Base-by-base conservation (phyloP, 345 rosid genomes). In the Acer yangbiense region DNA sequence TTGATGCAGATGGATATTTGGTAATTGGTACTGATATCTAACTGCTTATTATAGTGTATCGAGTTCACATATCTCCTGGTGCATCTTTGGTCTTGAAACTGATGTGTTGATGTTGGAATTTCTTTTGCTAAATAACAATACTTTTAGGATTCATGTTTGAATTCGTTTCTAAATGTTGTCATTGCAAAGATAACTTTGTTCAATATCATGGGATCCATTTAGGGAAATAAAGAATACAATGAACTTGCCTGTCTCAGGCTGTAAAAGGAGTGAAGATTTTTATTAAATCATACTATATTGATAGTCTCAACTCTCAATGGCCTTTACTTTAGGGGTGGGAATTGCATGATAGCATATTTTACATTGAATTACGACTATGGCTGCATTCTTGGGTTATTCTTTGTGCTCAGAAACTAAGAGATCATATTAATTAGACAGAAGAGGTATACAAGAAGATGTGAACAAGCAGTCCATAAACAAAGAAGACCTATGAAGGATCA, bases 241-340 rank as follows among this genome's bases (percentile, higher is more conserved):
- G 10, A 43, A 52, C 23, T 50, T 52, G 12, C 32, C 35, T 60
- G 32, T 55, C 32, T 39, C 64, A n/a, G 9, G 18, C 12, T 55
- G 23, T n/a, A 14, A 70, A 50, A 48, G 60, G 44, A 25, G 21
- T 14, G 13, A 29, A 27, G 23, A 29, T 9, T 17, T 60, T 18
- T 57, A 43, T 44, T 72, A 17, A n/a, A 32, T 17, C 43, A 39
- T 57, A 18, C 27, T 72, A 11, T 17, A 23, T 20, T 17, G 14
- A 52, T 71, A 10, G 27, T 71, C 61, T 20, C 63, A 71, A n/a
- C 20, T 71, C 61, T 20, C 63, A 71, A n/a, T 39, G 48, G 67
- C 44, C 18, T 9, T n/a, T 44, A 18, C 14, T 39, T 11, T 35
- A 23, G 17, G 12, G 29, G 16, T 68, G 14, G 72, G 20, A 10